Conservation (phyloP, 495 filamentous ascomycete genomes). For the Jackrogersella multiformis region DNA sequence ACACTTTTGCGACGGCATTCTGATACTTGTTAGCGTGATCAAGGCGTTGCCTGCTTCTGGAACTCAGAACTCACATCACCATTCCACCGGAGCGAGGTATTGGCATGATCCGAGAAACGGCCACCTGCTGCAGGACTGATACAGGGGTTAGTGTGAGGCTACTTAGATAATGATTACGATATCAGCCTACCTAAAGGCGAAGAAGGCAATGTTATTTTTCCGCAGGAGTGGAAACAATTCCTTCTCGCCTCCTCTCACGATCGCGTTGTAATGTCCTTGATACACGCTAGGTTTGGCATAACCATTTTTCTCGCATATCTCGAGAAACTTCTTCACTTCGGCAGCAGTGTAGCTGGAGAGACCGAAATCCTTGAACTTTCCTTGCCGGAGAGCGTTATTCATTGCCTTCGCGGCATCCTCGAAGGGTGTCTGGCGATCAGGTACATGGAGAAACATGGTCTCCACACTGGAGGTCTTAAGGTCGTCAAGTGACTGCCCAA, state of each 20-base stretch:
- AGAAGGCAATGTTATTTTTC: slow-evolving; percentile 56
- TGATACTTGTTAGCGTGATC: neutral
- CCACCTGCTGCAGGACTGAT: neutral
- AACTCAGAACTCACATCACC: neutral
- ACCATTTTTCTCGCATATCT: slow-evolving; percentile 53
- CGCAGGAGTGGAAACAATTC: slow-evolving; percentile 57
- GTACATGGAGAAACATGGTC: slow-evolving; percentile 54
- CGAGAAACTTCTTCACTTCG: slow-evolving; percentile 56
- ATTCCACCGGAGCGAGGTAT: neutral
- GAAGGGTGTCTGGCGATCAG: slow-evolving; percentile 54
- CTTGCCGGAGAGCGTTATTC: slow-evolving; percentile 49
- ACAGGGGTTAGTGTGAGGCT: neutral
- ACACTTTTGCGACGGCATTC: neutral
- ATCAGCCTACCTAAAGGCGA: slow-evolving; percentile 32
- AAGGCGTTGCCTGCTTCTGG: neutral
- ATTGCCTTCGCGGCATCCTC: slow-evolving; percentile 55
- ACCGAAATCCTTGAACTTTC: slow-evolving; percentile 55
- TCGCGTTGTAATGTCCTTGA: slow-evolving; percentile 60
- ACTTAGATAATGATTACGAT: neutral
- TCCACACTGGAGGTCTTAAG: neutral
- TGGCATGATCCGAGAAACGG: neutral
- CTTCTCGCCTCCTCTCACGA: slow-evolving; percentile 53
- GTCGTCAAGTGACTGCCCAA: neutral
- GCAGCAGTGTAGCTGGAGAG: slow-evolving; percentile 57
- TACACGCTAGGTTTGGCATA: slow-evolving; percentile 59